Conservation (phyloP, 2,329 filamentous ascomycete genomes). For the Davidsoniella virescens region DNA sequence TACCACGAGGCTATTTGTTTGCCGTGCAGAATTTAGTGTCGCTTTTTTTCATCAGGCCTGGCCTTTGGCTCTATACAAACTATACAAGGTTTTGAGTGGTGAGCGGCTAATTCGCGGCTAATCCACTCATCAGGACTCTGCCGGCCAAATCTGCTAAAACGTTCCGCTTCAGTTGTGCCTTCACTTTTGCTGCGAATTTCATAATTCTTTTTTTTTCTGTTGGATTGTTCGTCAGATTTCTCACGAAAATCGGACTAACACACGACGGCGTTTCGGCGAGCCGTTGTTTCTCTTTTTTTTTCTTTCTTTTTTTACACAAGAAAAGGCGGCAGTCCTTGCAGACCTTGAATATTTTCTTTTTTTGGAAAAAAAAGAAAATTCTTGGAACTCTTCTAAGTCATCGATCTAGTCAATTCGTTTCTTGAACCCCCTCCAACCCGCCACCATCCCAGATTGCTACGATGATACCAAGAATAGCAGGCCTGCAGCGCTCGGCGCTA, state of each 20-base stretch:
- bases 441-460: not conserved
- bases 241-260: too few relatives aligned
- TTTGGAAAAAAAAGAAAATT: too few relatives aligned
- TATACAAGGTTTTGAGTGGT: not conserved
- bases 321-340: too few relatives aligned
- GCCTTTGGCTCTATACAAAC: too few relatives aligned
- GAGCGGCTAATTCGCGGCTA: constrained; percentile 10
- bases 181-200: not conserved
- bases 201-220: constrained; percentile 10
- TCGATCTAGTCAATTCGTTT: not conserved
- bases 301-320: not conserved
- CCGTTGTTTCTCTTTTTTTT: not conserved
- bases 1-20: not conserved
- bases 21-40: too few relatives aligned
- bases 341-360: too few relatives aligned
- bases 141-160: constrained; percentile 7
- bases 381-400: not conserved
- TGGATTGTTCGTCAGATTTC: not conserved
- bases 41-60: too few relatives aligned
- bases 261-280: not conserved
- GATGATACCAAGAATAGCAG: constrained; percentile 11
- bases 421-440: constrained; percentile 1
- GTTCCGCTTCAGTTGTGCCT: constrained; percentile 7
- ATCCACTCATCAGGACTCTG: not conserved
- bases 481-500: constrained; percentile 3